These are phyloP conservation scores for Saccharum hybrid DNA, from an alignment of 202 grass and related monocot genomes.

Conservation along the genomic window DNA sequence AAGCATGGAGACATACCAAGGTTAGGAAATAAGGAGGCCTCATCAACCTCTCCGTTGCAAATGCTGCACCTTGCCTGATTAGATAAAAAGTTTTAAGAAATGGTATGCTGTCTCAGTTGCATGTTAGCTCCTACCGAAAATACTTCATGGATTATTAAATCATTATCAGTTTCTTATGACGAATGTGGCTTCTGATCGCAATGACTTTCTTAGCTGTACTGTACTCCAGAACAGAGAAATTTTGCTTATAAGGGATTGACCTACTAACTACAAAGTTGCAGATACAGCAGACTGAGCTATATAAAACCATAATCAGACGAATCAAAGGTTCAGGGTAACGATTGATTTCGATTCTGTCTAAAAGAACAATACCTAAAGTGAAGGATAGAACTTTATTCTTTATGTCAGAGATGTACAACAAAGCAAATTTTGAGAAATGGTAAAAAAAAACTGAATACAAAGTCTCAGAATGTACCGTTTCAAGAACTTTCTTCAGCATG, in stretches of 20 bases:
- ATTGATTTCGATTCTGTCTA: slow-evolving; percentile 16
- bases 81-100: not conserved
- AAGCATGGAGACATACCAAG: slow-evolving; percentile 48
- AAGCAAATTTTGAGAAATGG: slow-evolving; percentile 1
- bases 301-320: not conserved
- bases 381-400: not conserved
- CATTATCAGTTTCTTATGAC: not conserved
- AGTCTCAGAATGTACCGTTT: slow-evolving; percentile 58
- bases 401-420: slow-evolving; percentile 21
- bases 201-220: not conserved
- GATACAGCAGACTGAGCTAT: not conserved
- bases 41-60: slow-evolving; percentile 68
- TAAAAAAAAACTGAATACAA: not conserved
- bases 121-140: not conserved
- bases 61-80: slow-evolving; percentile 74
- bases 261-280: slow-evolving; percentile 16
- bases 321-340: not conserved
- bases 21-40: slow-evolving; percentile 64
- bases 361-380: slow-evolving; percentile 8
- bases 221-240: not conserved
- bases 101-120: slow-evolving; percentile 10
- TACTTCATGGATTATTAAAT: not conserved
- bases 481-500: slow-evolving; percentile 82
- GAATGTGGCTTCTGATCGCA: not conserved
- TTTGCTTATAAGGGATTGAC: not conserved